Evolutionary conservation across 2,329 filamentous ascomycete species (phyloP), one percentile per base, ranked within the genome.

Genomic region (Scedosporium aurantiacum): DNA sequence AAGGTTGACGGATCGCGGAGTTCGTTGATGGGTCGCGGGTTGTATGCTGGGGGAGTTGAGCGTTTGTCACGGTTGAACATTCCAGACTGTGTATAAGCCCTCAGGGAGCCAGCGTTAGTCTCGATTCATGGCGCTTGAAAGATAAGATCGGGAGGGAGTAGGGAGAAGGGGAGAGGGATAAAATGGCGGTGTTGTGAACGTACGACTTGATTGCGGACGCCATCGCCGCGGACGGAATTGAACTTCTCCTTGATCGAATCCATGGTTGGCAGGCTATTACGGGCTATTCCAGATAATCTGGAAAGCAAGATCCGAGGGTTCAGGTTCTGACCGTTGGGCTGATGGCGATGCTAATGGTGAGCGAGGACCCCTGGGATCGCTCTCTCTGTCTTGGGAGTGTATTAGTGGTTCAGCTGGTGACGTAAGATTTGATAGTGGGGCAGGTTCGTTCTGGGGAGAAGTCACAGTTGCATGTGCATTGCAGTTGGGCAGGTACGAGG

Each of bases 1-100:
- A 96, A 96, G 16, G 84, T 82, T 1, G 83, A 72, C 1, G 90
- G 91, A 70, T 96, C 91, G 70, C 84, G 86, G 32, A 96, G 79
- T 3, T 83, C 79, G 7, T 84, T 79, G 52, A 95, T 75, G 1
- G 91, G 91, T 16, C 79, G 78, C 37, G 82, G 74, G 54, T 74
- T 71, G 65, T 78, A 76, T 8, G 43, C 25, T 47, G 52, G 14
- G 61, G 72, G 66, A 23, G 67, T 63, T 21, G 63, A 57, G 12
- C 66, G 64, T 16, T 71, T 67, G 28, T 66, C 62, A 5, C 54
- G 23, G 27, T 16, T 4, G 54, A 57, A 16, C 27, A 21, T 57
- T 3, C 54, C 23, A 5, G 54, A 32, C 54, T 57, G 23, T n/a
- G 10, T 28, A 52, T 21, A 52, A 32, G 8, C 5, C 28, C 28